Evolutionary conservation across 2,329 filamentous ascomycete genomes (phyloP).

Genomic region (Clarireedia paspali): DNA sequence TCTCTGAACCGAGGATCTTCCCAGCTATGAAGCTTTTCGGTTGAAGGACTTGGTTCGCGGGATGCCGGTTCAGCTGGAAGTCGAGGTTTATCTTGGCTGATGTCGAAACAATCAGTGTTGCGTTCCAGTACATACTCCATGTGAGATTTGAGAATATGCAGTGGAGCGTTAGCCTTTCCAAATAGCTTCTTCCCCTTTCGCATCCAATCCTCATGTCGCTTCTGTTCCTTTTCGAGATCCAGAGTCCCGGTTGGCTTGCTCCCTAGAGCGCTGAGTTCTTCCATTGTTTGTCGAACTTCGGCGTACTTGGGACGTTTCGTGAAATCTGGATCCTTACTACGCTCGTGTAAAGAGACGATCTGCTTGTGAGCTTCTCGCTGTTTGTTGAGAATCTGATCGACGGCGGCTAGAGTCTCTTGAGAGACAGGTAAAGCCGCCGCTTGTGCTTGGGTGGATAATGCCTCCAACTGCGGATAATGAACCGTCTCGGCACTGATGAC

Average conservation of each 20-base stretch:
- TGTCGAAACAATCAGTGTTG: constrained; percentile 86
- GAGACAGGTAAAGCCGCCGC: constrained; percentile 69
- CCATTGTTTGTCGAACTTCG: constrained; percentile 86
- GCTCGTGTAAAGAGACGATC: constrained; percentile 73
- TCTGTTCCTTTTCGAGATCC: constrained; percentile 89
- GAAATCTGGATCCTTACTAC: constrained; percentile 67
- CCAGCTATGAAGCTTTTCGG: constrained; percentile 46
- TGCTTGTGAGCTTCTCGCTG: constrained; percentile 89
- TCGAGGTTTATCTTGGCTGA: constrained; percentile 74
- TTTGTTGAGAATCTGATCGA: constrained; percentile 91
- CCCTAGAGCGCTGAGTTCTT: constrained; percentile 78
- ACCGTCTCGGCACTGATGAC: constrained; percentile 86
- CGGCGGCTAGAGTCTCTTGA: constrained; percentile 66
- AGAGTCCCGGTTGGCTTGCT: constrained; percentile 87
- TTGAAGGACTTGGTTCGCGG: constrained; percentile 61
- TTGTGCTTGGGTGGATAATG: constrained; percentile 74
- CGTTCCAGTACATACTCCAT: constrained; percentile 89
- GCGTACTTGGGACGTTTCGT: constrained; percentile 76
- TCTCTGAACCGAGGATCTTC: constrained; percentile 60
- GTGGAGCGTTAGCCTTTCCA: constrained; percentile 91
- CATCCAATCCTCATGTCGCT: constrained; percentile 98
- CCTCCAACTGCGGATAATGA: constrained; percentile 91
- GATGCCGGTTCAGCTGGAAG: constrained; percentile 89
- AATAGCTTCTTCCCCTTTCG: constrained; percentile 95
- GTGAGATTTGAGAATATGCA: constrained; percentile 91